Conservation (phyloP, 768 basidiomycete genomes). For the Dendrothele bispora region DNA sequence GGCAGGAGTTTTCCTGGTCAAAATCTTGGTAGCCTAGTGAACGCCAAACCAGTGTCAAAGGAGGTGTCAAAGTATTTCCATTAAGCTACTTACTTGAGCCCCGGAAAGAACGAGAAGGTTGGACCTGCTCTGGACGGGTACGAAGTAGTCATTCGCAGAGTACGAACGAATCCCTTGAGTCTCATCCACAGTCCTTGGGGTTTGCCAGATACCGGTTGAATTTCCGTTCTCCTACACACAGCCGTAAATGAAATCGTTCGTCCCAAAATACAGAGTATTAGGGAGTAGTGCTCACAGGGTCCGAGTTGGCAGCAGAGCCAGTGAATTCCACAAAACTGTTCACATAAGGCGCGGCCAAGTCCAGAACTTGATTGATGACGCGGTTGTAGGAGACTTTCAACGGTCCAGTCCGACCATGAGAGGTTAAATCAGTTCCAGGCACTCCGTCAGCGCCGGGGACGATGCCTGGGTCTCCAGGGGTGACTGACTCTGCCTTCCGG, state of each 20-base stretch:
- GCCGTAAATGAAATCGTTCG: not conserved
- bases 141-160: constrained; percentile 2
- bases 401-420: not conserved
- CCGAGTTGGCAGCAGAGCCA: not conserved
- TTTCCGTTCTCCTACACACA: not conserved
- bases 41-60: not conserved
- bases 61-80: not conserved
- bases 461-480: not conserved
- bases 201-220: constrained; percentile 2
- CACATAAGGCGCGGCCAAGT: not conserved
- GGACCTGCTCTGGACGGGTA: constrained; percentile 4
- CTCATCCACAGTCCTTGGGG: not conserved
- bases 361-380: not conserved
- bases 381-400: constrained; percentile 2
- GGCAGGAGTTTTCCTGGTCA: not conserved
- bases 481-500: constrained; percentile 5
- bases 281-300: constrained; percentile 3
- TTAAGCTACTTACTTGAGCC: constrained; percentile 24
- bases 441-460: not conserved
- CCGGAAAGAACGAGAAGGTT: constrained; percentile 27
- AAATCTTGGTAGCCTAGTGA: constrained; percentile 14
- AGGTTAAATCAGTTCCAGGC: not conserved
- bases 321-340: not conserved
- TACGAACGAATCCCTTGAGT: constrained; percentile 7
- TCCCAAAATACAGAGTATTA: no score